Conservation (phyloP, 1,139 yeast genomes). For the Suhomyces taliae region DNA sequence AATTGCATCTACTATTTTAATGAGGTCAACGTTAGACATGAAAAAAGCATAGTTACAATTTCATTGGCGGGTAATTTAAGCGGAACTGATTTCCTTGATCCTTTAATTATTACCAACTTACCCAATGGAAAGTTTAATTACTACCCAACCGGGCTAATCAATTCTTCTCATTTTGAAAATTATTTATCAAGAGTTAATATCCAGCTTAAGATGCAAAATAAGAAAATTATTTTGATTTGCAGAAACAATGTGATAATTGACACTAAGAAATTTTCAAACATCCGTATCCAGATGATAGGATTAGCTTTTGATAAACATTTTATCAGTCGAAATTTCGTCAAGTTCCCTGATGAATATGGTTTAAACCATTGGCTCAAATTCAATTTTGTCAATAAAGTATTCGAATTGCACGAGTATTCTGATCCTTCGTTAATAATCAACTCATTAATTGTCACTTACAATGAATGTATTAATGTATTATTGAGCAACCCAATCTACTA, state of each 20-base stretch:
- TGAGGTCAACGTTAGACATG: slow-evolving; percentile 17
- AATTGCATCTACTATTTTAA: slow-evolving; percentile 15
- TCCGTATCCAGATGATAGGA: slow-evolving; percentile 19
- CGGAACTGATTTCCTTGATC: slow-evolving; percentile 14
- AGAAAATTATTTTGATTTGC: slow-evolving; percentile 11
- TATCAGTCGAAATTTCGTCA: slow-evolving; percentile 11
- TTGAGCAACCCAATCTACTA: slow-evolving; percentile 8
- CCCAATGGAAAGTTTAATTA: slow-evolving; percentile 11
- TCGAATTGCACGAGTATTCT: slow-evolving; percentile 2
- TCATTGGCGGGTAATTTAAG: slow-evolving; percentile 15
- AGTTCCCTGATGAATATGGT: slow-evolving; percentile 26
- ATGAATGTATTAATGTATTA: slow-evolving; percentile 7
- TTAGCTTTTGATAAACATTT: slow-evolving; percentile 18
- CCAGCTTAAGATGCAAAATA: slow-evolving; percentile 4
- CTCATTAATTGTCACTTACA: slow-evolving; percentile 6
- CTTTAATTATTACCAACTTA: slow-evolving; percentile 13
- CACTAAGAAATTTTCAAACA: slow-evolving; percentile 18
- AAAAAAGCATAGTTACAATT: slow-evolving; percentile 10
- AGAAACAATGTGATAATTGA: slow-evolving; percentile 11
- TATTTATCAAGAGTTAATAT: slow-evolving; percentile 12
- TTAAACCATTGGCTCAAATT: slow-evolving; percentile 17
- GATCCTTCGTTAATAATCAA: slow-evolving; percentile 7
- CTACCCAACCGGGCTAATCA: slow-evolving; percentile 15
- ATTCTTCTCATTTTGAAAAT: slow-evolving; percentile 10
- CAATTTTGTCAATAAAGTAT: slow-evolving; percentile 7